These are phyloP conservation scores for Fusarium verticillioides DNA, from an alignment of 2,329 filamentous ascomycete genomes.

Conservation along the genomic window DNA sequence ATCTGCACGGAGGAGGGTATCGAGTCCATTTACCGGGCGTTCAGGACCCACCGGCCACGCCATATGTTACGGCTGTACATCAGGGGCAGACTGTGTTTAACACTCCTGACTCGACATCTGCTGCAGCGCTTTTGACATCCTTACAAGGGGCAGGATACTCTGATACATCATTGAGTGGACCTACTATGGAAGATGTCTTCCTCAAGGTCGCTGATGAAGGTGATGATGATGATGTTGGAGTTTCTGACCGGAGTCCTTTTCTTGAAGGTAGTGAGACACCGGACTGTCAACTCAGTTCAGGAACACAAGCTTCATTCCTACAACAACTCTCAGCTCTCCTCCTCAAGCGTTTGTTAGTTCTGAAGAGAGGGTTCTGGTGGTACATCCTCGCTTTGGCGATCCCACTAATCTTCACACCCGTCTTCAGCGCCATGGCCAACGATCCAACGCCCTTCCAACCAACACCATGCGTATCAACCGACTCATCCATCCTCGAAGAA, in stretches of 20 bases:
- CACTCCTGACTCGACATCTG: constrained; percentile 5
- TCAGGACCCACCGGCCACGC: neutral
- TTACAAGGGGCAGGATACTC: neutral
- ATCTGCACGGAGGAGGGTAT: constrained; percentile 4
- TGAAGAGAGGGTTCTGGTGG: neutral
- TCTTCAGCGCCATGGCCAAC: neutral
- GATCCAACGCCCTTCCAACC: neutral
- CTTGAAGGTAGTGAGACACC: neutral
- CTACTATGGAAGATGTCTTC: constrained; percentile 22
- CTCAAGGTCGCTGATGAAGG: constrained; percentile 11
- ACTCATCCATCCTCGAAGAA: neutral
- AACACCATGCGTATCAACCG: neutral
- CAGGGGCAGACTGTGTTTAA: constrained; percentile 7
- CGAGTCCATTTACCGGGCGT: neutral
- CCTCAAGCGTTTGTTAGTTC: neutral
- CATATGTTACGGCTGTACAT: neutral
- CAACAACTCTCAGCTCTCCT: neutral
- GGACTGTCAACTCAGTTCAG: neutral
- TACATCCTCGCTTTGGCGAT: neutral
- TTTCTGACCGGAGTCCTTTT: neutral
- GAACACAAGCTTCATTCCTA: neutral
- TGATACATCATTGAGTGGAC: constrained; percentile 6
- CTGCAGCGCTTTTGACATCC: neutral
- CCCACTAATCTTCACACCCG: neutral
- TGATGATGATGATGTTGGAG: neutral